Conservation (phyloP, 192 early-diverging fungal genomes). For the Backusella circina region DNA sequence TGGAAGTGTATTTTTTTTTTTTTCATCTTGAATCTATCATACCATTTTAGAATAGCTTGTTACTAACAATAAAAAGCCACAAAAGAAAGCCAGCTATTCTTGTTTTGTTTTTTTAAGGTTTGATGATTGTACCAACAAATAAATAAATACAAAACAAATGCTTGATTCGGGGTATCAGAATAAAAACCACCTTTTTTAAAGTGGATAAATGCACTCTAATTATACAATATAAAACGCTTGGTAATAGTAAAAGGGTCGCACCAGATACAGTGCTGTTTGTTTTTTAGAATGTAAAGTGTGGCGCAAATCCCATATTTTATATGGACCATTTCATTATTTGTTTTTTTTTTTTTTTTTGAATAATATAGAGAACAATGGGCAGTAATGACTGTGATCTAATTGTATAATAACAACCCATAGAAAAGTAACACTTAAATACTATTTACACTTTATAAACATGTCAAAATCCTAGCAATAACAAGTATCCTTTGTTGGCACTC, state of each 20-base stretch:
- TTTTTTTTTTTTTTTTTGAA: too few relatives aligned
- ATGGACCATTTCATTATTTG: too few relatives aligned
- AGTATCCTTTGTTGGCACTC: neutral
- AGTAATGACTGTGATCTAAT: too few relatives aligned
- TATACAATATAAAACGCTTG: neutral
- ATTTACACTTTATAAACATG: neutral
- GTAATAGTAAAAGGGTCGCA: neutral
- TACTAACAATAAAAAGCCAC: too few relatives aligned
- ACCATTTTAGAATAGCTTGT: too few relatives aligned
- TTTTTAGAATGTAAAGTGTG: neutral
- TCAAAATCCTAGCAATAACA: too few relatives aligned
- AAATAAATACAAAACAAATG: neutral
- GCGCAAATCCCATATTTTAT: neutral
- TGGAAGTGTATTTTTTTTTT: too few relatives aligned
- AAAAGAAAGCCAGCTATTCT: too few relatives aligned
- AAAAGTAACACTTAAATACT: too few relatives aligned
- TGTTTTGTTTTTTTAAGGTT: neutral
- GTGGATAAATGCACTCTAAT: neutral
- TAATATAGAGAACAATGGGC: too few relatives aligned
- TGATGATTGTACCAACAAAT: neutral
- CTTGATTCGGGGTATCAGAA: neutral
- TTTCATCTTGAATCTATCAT: neutral
- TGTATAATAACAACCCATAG: too few relatives aligned
- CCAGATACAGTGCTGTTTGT: neutral
- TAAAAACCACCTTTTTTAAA: neutral